phyloP scores from a whole-genome alignment of 257 asterid species.

The Penstemon barbatus region DNA sequence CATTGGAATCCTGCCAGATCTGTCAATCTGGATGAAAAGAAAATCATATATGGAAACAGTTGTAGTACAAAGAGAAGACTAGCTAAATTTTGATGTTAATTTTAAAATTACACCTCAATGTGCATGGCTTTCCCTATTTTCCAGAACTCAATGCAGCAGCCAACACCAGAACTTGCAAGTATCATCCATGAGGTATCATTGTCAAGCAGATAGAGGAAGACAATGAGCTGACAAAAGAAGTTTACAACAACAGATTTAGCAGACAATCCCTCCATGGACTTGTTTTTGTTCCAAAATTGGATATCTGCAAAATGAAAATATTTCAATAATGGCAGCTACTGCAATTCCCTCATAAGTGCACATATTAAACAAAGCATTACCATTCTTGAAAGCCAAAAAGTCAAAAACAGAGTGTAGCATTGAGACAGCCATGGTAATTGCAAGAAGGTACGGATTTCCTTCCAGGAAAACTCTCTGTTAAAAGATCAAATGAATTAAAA shows the following conservation, averaged over 20 bases:
- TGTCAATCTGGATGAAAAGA: slow-evolving; percentile 62
- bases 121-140: slow-evolving; percentile 99
- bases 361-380: slow-evolving; percentile 37
- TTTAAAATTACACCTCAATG: slow-evolving; percentile 64
- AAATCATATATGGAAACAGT: slow-evolving; percentile 3
- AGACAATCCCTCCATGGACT: slow-evolving; percentile 98
- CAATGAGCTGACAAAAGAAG: slow-evolving; percentile 81
- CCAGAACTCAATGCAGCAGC: slow-evolving; percentile 99
- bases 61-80: neutral
- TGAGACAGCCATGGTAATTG: slow-evolving; percentile 85
- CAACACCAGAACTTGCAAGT: slow-evolving; percentile 97
- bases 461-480: slow-evolving; percentile 93
- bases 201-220: slow-evolving; percentile 93
- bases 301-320: slow-evolving; percentile 56
- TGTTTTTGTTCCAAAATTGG: slow-evolving; percentile 98
- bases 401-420: slow-evolving; percentile 84
- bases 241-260: slow-evolving; percentile 93
- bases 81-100: neutral
- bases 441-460: slow-evolving; percentile 94
- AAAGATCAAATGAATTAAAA: slow-evolving; percentile 23
- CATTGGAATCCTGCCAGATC: slow-evolving; percentile 90
- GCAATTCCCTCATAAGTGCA: slow-evolving; percentile 14
- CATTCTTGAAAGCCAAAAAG: slow-evolving; percentile 96
- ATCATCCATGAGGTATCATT: slow-evolving; percentile 99
- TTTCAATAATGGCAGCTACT: slow-evolving; percentile 18